Evolutionary conservation across 1,284 basidiomycete species (phyloP).

Genomic region (Ustilago bromivora): DNA sequence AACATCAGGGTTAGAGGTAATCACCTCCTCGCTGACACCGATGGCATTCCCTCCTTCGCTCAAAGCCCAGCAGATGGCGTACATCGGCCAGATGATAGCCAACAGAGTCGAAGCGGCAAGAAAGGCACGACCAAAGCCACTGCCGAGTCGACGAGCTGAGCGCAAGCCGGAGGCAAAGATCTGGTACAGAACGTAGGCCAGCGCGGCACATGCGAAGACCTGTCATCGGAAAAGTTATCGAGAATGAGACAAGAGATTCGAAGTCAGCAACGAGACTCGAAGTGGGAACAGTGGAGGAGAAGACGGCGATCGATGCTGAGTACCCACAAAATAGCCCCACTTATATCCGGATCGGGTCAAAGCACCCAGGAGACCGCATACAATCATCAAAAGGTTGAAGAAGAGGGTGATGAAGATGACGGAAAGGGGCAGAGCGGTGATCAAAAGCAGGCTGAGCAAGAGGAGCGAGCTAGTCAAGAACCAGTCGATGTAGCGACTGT

Average conservation of each 20-base stretch:
- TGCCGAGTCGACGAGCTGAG: slow-evolving; percentile 70
- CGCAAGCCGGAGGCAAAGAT: slow-evolving; percentile 67
- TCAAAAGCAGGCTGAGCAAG: slow-evolving; percentile 73
- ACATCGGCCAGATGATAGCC: slow-evolving; percentile 53
- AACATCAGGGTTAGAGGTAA: neutral
- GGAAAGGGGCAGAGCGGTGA: slow-evolving; percentile 74
- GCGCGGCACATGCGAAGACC: slow-evolving; percentile 71
- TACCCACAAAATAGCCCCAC: slow-evolving; percentile 70
- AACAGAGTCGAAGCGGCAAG: slow-evolving; percentile 69
- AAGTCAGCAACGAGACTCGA: neutral
- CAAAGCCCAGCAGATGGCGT: slow-evolving; percentile 72
- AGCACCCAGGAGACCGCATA: slow-evolving; percentile 74
- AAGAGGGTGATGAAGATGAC: slow-evolving; percentile 75
- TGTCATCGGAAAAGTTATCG: neutral
- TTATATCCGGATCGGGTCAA: slow-evolving; percentile 74
- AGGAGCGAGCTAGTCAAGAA: slow-evolving; percentile 74
- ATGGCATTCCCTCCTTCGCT: slow-evolving; percentile 74
- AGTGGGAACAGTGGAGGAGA: neutral
- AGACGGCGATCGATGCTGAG: neutral
- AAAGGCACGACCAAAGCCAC: slow-evolving; percentile 71
- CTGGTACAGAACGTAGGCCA: slow-evolving; percentile 69
- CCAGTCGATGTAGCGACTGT: slow-evolving; percentile 65
- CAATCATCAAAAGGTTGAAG: slow-evolving; percentile 72
- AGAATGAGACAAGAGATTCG: too few species aligned
- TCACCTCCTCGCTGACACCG: slow-evolving; percentile 40